These are phyloP conservation scores for Herpetomonas muscarum DNA, from an alignment of 208 protist species.

Conservation along the genomic window DNA sequence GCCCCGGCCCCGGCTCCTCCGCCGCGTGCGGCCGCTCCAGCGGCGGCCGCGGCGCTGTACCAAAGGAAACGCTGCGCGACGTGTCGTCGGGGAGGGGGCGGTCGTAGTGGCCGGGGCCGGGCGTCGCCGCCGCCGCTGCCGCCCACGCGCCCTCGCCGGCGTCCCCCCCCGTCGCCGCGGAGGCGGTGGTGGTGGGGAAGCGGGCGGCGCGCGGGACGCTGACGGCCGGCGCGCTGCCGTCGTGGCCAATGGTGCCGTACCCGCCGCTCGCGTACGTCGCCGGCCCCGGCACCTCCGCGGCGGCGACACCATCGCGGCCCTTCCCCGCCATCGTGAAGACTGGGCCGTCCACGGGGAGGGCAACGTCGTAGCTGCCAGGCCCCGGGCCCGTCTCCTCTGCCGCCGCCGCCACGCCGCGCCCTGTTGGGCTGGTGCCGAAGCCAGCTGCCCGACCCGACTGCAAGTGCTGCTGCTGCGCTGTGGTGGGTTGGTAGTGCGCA, in stretches of 20 bases:
- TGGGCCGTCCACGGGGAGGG: background rate
- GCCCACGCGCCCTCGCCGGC: background rate
- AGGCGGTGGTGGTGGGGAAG: background rate
- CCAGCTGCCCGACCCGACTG: too few relatives aligned
- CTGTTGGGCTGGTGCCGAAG: background rate
- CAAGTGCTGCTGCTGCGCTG: too few relatives aligned
- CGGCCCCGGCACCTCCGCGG: too few relatives aligned
- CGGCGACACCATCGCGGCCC: background rate
- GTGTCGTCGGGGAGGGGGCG: background rate
- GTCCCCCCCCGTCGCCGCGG: background rate
- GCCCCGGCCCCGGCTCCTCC: background rate
- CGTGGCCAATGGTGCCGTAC: too few relatives aligned
- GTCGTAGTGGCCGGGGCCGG: background rate
- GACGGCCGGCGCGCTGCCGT: too few relatives aligned
- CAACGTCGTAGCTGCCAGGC: slow-evolving; percentile 20
- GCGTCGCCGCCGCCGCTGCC: background rate
- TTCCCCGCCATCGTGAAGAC: background rate
- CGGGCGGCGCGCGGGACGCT: background rate
- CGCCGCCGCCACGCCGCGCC: too few relatives aligned
- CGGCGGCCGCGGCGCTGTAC: background rate
- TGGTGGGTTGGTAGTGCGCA: background rate
- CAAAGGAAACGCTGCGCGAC: background rate
- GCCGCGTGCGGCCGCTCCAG: background rate
- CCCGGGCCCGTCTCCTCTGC: slow-evolving; percentile 5
- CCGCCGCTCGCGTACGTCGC: background rate